Evolutionary conservation across 1,284 basidiomycete genomes (phyloP).

Genomic region (Golubevia sp.): DNA sequence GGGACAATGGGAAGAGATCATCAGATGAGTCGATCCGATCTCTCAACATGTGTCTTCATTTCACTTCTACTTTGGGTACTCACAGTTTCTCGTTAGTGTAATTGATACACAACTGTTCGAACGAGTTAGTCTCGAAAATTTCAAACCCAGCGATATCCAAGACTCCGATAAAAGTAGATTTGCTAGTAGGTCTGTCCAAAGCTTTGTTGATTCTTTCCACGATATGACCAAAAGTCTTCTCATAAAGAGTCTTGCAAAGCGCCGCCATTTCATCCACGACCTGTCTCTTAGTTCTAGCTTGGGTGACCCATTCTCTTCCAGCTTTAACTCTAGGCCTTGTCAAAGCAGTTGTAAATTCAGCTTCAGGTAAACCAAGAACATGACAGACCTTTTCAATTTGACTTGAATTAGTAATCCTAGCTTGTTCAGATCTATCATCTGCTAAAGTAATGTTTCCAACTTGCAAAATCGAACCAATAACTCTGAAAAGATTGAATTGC

Average conservation of each 20-base stretch:
- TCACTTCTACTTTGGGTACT: no score
- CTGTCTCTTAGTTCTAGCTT: conserved; percentile 87
- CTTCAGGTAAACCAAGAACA: conserved; percentile 85
- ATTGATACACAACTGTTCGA: conserved; percentile 98
- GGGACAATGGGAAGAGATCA: neutral
- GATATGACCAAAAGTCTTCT: conserved; percentile 90
- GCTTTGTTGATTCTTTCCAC: conserved; percentile 95
- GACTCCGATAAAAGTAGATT: conserved; percentile 96
- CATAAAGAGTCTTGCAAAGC: conserved; percentile 94
- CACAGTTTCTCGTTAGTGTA: conserved; percentile 76
- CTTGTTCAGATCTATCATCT: conserved; percentile 83
- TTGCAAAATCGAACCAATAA: conserved; percentile 90
- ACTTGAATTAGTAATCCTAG: conserved; percentile 69
- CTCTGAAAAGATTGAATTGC: conserved; percentile 90
- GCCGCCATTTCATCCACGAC: conserved; percentile 90
- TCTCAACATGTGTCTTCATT: no score
- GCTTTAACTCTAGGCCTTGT: conserved; percentile 77
- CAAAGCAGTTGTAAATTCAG: conserved; percentile 81
- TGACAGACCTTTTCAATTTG: conserved; percentile 82
- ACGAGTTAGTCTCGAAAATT: conserved; percentile 71
- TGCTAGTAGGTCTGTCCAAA: conserved; percentile 83
- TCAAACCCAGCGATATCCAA: conserved; percentile 99
- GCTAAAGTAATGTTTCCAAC: conserved; percentile 90
- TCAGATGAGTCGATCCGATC: neutral
- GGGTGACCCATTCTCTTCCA: conserved; percentile 94